These are phyloP conservation scores for Diplodia intermedia DNA, from an alignment of 2,329 filamentous ascomycete genomes.

Conservation along the genomic window DNA sequence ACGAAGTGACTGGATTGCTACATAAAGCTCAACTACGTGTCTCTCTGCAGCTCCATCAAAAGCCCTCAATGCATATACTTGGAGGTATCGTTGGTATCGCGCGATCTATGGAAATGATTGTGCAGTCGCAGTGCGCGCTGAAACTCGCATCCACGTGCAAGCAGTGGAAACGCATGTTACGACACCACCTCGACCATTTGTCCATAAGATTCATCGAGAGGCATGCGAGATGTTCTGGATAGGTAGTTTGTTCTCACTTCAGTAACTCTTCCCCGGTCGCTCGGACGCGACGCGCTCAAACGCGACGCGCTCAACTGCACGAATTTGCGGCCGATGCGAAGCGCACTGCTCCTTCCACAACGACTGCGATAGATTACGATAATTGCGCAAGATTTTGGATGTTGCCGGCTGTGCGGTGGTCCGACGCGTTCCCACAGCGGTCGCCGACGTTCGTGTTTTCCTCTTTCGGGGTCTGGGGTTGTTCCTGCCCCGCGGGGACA, in stretches of 20 bases:
- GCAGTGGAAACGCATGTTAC: not conserved
- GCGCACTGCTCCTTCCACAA: too few species aligned
- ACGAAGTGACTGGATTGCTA: not conserved
- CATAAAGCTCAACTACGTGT: not conserved
- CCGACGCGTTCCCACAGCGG: not conserved
- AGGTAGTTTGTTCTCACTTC: too few species aligned
- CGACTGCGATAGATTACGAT: not conserved
- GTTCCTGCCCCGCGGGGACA: slow-evolving; percentile 18
- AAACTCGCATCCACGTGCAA: not conserved
- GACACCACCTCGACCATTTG: too few species aligned
- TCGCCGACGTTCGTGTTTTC: not conserved
- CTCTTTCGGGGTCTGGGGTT: slow-evolving; percentile 1
- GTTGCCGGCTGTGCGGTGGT: not conserved
- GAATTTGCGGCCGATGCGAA: not conserved
- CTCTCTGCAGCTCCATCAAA: not conserved
- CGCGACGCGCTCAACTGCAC: too few species aligned
- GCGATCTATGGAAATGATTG: not conserved
- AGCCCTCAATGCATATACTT: not conserved
- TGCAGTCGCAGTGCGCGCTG: not conserved
- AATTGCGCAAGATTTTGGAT: not conserved
- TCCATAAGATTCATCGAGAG: not conserved
- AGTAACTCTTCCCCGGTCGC: too few species aligned
- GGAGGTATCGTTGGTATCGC: not conserved
- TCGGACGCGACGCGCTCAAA: too few species aligned
- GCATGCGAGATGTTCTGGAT: not conserved